phyloP scores from a whole-genome alignment of 2,329 filamentous ascomycete species.

The Fusarium vanettenii region DNA sequence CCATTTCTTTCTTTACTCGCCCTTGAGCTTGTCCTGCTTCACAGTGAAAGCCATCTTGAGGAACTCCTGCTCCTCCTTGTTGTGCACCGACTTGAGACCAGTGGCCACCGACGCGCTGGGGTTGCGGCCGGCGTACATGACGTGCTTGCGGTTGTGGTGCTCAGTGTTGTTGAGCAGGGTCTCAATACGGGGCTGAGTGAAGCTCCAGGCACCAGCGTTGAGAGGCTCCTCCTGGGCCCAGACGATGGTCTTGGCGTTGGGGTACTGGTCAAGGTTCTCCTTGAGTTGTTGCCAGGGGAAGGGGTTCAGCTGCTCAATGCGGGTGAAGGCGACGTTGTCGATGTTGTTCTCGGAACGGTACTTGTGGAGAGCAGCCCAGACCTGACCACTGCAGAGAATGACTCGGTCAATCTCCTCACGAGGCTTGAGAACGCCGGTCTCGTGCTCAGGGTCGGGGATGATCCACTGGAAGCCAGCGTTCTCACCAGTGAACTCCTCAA shows the following conservation, averaged over 20 bases:
- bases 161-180: constrained; percentile 93
- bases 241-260: constrained; percentile 96
- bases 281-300: constrained; percentile 98
- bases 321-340: constrained; percentile 92
- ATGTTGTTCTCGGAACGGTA: constrained; percentile 88
- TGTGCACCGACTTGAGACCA: constrained; percentile 86
- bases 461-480: constrained; percentile 94
- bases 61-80: constrained; percentile 92
- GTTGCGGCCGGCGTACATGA: constrained; percentile 95
- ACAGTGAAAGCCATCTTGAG: constrained; percentile 74
- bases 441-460: constrained; percentile 89
- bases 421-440: constrained; percentile 77
- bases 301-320: constrained; percentile 96
- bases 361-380: constrained; percentile 90
- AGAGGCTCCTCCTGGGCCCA: constrained; percentile 98
- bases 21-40: constrained; percentile 76
- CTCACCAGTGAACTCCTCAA: constrained; percentile 91
- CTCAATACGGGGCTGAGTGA: constrained; percentile 97
- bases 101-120: constrained; percentile 95
- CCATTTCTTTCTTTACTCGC: constrained; percentile 59
- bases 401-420: constrained; percentile 93
- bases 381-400: constrained; percentile 93
- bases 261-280: constrained; percentile 96
- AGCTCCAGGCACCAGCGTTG: constrained; percentile 97
- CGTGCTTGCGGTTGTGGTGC: constrained; percentile 92